Conservation (phyloP, 768 basidiomycete genomes). For the Termitomyces sp. region DNA sequence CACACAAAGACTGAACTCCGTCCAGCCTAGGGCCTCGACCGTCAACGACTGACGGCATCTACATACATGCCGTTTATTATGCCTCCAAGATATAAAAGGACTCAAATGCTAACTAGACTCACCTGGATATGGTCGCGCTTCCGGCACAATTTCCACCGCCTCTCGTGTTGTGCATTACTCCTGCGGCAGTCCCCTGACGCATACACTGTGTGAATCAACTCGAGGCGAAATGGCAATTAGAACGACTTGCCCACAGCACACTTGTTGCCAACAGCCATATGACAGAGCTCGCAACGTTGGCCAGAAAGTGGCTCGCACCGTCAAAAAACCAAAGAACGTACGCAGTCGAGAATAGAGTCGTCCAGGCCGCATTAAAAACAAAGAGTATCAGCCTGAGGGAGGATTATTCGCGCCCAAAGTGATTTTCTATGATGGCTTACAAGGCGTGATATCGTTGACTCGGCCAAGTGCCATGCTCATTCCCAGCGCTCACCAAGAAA, state of each 20-base stretch:
- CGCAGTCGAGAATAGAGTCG: slow-evolving; percentile 60
- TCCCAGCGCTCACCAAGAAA: slow-evolving; percentile 66
- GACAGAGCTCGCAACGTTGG: slow-evolving; percentile 74
- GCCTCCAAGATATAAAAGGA: background rate
- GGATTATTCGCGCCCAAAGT: background rate
- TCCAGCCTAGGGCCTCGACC: slow-evolving; percentile 72
- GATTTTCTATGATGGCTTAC: slow-evolving; percentile 28
- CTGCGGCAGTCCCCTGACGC: slow-evolving; percentile 57
- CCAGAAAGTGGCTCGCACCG: slow-evolving; percentile 59
- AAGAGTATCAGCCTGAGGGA: slow-evolving; percentile 45
- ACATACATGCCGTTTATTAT: background rate
- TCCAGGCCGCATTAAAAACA: slow-evolving; percentile 68
- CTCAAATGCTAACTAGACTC: slow-evolving; percentile 13
- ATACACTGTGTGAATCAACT: background rate
- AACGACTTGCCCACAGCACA: slow-evolving; percentile 55
- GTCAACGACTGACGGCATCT: slow-evolving; percentile 72
- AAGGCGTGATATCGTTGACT: slow-evolving; percentile 58
- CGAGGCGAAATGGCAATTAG: background rate
- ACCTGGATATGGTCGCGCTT: slow-evolving; percentile 47
- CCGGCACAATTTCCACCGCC: slow-evolving; percentile 53
- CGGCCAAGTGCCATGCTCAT: slow-evolving; percentile 55
- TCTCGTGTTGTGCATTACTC: slow-evolving; percentile 61
- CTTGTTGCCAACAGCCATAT: slow-evolving; percentile 65
- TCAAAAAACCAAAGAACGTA: slow-evolving; percentile 71
- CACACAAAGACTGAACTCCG: slow-evolving; percentile 59